Evolutionary conservation across 345 rosid genomes (phyloP), one percentile per base, ranked within the genome.

Genomic region (Eucalyptus camaldulensis): DNA sequence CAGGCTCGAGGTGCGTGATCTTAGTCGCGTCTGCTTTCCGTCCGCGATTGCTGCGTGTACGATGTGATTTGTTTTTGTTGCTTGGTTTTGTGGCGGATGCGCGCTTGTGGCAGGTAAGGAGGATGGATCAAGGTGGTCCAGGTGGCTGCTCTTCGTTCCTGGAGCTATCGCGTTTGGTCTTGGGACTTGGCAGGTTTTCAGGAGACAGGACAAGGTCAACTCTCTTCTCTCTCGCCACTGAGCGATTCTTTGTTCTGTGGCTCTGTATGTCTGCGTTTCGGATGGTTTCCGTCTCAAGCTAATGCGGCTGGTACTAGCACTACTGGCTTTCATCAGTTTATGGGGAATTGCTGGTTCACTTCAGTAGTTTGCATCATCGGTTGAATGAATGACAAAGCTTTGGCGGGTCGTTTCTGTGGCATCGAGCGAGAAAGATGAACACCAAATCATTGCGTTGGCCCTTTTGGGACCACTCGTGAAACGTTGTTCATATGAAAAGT

Each of bases 131-230:
- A 91, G 91, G 65, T 95, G 95, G 99, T 91, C 98, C 69, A 93
- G 91, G 45, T 92, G 96, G 93, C 90, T 97, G 86, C 92, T 98
- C 87, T 98, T 98, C 91, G 88, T 98, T 86, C 99, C 99, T 86
- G 99, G 99, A 88, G 98, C 96, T 85, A 93, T 97, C 88, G 92
- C 97, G 85, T 98, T 98, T 88, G 99, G 99, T 51, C 99, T 98
- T 80, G 99, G 99, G 22, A 95, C 98, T 91, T 98, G 99, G 99
- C 99, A 98, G 93, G 93, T 98, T 85, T 88, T 96, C 87, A 94
- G 99, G 93, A 94, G 99, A 88, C 96, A 94, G 87, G 99, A 98
- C 88, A 98, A 98, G 97, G 99, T 98, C 33, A 86, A 17, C 8
- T 40, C 65, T 72, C 50, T 87, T 58, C 54, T 12, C 14, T 86